Conservation (phyloP, 1,139 yeast species). For the Geotrichum histeridarum region DNA sequence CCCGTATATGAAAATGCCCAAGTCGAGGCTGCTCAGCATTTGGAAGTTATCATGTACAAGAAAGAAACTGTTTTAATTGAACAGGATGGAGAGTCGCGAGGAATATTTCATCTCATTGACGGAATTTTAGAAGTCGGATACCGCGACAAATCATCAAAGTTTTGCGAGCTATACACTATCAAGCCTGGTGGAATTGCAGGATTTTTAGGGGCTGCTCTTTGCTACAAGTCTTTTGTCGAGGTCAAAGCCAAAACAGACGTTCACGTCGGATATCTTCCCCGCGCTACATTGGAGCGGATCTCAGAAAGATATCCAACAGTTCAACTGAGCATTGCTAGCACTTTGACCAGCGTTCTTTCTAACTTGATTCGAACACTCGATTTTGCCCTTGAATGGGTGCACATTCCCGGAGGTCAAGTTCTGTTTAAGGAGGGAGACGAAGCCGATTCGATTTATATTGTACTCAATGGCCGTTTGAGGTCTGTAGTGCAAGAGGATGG, state of each 20-base stretch:
- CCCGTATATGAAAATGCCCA: conserved; percentile 47
- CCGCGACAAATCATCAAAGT: conserved; percentile 33
- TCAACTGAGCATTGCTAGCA: conserved; percentile 71
- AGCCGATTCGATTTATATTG: conserved; percentile 90
- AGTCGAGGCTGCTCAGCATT: conserved; percentile 57
- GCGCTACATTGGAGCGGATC: conserved; percentile 55
- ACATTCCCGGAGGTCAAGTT: conserved; percentile 75
- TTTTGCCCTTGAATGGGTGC: conserved; percentile 94
- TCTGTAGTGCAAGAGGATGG: conserved; percentile 44
- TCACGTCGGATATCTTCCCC: conserved; percentile 68
- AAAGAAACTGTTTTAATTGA: conserved; percentile 56
- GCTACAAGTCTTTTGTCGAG: conserved; percentile 71
- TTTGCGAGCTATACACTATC: conserved; percentile 53
- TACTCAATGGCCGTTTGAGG: conserved; percentile 82
- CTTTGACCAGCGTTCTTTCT: conserved; percentile 61
- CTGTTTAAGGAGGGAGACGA: conserved; percentile 77
- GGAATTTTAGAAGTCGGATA: conserved; percentile 66
- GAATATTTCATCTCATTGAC: conserved; percentile 72
- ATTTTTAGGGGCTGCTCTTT: conserved; percentile 78
- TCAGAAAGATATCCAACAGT: conserved; percentile 73
- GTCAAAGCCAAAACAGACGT: conserved; percentile 55
- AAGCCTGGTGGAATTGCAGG: conserved; percentile 84
- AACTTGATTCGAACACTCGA: conserved; percentile 69
- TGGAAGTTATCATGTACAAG: conserved; percentile 54
- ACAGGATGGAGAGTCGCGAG: conserved; percentile 64